Conservation (phyloP, 345 rosid genomes). For the Gossypium arboreum region DNA sequence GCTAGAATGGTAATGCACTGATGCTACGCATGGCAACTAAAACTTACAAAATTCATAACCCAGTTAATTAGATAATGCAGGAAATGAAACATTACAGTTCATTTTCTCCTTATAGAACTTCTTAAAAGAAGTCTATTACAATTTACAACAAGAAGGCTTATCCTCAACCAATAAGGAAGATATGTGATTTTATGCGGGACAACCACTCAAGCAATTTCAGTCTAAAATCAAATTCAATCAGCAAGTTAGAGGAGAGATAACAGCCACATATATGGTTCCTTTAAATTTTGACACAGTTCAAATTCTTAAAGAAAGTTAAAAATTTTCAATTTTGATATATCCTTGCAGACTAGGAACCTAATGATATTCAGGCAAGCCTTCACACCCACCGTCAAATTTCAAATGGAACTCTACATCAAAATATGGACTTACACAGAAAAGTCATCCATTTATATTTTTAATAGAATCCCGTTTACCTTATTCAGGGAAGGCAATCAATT, state of each 20-base stretch:
- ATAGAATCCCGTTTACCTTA: background rate
- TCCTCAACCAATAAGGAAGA: background rate
- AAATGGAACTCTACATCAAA: background rate
- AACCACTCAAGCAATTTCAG: background rate
- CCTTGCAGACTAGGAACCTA: background rate
- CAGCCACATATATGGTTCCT: too few relatives aligned
- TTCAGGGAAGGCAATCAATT: background rate
- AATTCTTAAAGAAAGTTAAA: too few relatives aligned
- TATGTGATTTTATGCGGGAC: background rate
- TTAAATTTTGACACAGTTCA: background rate
- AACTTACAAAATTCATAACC: background rate
- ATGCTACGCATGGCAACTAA: background rate
- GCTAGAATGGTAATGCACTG: background rate
- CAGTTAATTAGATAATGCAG: background rate
- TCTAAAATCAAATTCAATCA: background rate
- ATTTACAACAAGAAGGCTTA: background rate
- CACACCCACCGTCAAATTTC: background rate
- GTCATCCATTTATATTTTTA: background rate
- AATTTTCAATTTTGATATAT: background rate
- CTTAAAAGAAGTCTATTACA: background rate
- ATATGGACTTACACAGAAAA: background rate
- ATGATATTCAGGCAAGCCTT: background rate
- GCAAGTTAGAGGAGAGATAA: background rate
- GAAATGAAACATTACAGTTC: background rate
- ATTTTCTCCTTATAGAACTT: background rate